Base-by-base conservation (phyloP, 225 moss, liverwort and hornwort species). In the Bryum argenteum region DNA sequence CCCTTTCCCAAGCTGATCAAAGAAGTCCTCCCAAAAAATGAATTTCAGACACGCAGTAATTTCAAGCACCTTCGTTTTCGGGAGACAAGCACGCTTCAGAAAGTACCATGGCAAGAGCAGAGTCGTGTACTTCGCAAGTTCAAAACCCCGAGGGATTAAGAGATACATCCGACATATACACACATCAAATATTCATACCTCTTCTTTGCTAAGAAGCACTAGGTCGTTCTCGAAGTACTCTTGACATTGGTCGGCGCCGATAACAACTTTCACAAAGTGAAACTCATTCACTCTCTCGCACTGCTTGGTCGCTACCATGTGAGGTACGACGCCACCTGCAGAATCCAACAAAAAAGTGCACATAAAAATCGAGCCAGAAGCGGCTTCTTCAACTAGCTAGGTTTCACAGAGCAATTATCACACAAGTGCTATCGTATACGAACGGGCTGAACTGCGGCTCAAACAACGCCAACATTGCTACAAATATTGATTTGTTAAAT, bases 221-320 rank as follows among this genome's bases (percentile, higher is more conserved):
- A 98, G 79, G 68, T 98, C 98, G 33, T 98, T 98, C 75, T 94
- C 98, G 54, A 83, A 92, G 56, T 92, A 98, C 20, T 83, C 85
- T 74, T 89, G 87, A 76, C 86, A 88, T 58, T 85, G 87, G 45
- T 80, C 85, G 52, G 89, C 71, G 45, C 87, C 89, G 48, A 98
- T 89, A 23, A 89, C 89, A 51, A 94, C 79, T 68, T 92, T 83
- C 66, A 80, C 80, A 65, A 98, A 98, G 71, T 94, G 84, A 57
- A 98, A 94, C 57, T 94, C 98, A 62, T 98, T 94, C 43, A 91
- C 92, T 75, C 80, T 84, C 78, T 98, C 98, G 84, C 89, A 91
- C 60, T 84, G 86, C 63, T 84, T 75, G 59, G 94, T 78, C 39
- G 83, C 94, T 53, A 85, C 94, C 94, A 94, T 89, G 47, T 92